Base-by-base conservation (phyloP, 352 stramenopile genomes). In the Phytophthora foliorum region DNA sequence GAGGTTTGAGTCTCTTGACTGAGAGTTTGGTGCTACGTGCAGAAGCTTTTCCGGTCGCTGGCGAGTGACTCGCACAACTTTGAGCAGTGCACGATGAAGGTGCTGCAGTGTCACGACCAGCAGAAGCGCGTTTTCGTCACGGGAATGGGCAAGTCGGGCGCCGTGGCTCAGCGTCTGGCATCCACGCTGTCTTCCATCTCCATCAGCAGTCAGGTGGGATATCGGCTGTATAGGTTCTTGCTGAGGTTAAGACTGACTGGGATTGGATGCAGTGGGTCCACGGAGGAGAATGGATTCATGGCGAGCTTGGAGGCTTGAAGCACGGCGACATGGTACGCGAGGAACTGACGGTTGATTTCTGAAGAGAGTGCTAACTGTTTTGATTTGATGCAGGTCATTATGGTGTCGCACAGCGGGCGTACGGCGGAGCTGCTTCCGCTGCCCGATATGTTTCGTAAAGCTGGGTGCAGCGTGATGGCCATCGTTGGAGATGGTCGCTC, bases 101-200 rank as follows among this genome's bases (percentile, higher is more conserved):
- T 95, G 5, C 44, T 81, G 52, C 57, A 77, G n/a, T 92, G 84
- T 22, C 73, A 80, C 6, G 62, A 80, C 19, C 67, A 89, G 22
- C 61, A 78, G 38, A 62, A 74, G 16, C 69, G 76, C 14, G 67
- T 95, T 21, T 93, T 84, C 59, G 74, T 89, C 24, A 93, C 84
- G 6, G 88, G 88, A 17, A 90, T 95, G 17, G 88, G 88, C 66
- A 95, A 95, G 66, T 95, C 88, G 3, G 86, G 81, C 19, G 85
- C 91, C 19, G 86, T 95, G 2, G 88, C 86, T 22, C 81, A 75
- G 17, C 76, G 88, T 21, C 72, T 95, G 19, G 88, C 86, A 9
- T 91, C 86, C 4, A 90, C 86, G 14, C 55, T 95, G 4, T 75
- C 84, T 6, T 94, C 88, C 16, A 77, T 95, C 39, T 92, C 88